Evolutionary conservation across 129 eudicot genomes (phyloP).

Genomic region (Ambrosia trifida): DNA sequence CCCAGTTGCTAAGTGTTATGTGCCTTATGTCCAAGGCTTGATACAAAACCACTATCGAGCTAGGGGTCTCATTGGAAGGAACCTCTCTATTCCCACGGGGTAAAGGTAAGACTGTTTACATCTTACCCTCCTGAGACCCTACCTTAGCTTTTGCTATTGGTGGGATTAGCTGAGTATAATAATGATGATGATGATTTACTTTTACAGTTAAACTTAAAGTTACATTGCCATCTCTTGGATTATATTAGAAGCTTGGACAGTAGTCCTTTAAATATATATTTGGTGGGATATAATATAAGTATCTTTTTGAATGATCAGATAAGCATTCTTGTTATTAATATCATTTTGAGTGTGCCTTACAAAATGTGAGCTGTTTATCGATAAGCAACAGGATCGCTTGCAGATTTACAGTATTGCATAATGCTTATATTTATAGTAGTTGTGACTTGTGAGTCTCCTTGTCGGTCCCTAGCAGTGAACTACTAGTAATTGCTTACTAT

Average conservation of each 20-base stretch:
- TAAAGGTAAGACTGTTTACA: too few relatives aligned
- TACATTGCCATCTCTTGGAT: too few relatives aligned
- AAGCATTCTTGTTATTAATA: background rate
- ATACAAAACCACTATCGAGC: too few relatives aligned
- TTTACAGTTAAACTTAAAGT: background rate
- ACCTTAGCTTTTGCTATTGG: too few relatives aligned
- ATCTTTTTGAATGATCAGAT: background rate
- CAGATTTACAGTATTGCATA: background rate
- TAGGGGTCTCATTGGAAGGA: too few relatives aligned
- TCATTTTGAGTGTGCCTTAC: background rate
- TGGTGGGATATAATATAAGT: background rate
- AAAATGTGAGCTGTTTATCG: background rate
- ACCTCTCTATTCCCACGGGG: too few relatives aligned
- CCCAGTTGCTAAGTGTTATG: too few relatives aligned
- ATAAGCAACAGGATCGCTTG: constrained; percentile 1
- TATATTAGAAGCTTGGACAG: too few relatives aligned
- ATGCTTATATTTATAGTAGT: background rate
- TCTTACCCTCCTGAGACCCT: too few relatives aligned
- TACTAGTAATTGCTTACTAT: background rate
- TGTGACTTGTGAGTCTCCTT: background rate
- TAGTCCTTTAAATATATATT: background rate
- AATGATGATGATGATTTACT: too few relatives aligned
- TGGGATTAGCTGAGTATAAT: too few relatives aligned
- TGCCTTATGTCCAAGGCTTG: too few relatives aligned
- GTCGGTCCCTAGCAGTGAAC: background rate